Evolutionary conservation across 192 early-diverging fungal species (phyloP), one percentile per base, ranked within the genome.

Genomic region (Gamsiella multidivaricata): DNA sequence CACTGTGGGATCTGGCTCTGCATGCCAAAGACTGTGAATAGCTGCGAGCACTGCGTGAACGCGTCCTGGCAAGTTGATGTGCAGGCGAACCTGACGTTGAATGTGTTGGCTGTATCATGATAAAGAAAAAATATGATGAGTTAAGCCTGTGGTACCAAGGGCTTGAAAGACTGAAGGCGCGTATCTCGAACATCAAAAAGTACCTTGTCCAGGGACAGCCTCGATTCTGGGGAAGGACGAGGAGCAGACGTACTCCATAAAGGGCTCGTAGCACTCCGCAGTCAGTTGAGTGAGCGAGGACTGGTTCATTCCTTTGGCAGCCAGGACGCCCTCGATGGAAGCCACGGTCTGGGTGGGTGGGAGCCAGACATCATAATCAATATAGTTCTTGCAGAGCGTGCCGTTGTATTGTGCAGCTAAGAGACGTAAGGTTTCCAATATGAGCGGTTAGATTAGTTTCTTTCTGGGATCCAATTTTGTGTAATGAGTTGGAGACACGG

Each of bases 321-420:
- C 5, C 23, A 79, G 23, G 1, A 3, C 17, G 37, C 20, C n/a
- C 43, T 82, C 81, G 29, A 79, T 69, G 0, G 53, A 14, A 22
- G 64, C 61, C 0, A 80, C 45, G 15, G 81, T 59, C n/a, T n/a
- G n/a, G 50, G 34, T 57, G 12, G 66, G 66, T 12, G 70, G 67
- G 17, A 73, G 54, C 74, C 74, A 72, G n/a, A 82, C 64, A 5
- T 46, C 12, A 51, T 80, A 79, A 12, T 79, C 50, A 47, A 82
- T 50, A 42, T 74, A 80, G 43, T 61, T 37, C 54, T 53, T 52
- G 54, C 74, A 78, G 25, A 78, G 32, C 0, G 46, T 53, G 28
- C 74, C 74, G 25, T 12, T 78, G 47, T 78, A 78, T 17, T 1
- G 1, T 22, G 20, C 60, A 15, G 51, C 74, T 78, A 69, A 5